Conservation (phyloP, 805 yeast species). For the Naumovozyma castellii region DNA sequence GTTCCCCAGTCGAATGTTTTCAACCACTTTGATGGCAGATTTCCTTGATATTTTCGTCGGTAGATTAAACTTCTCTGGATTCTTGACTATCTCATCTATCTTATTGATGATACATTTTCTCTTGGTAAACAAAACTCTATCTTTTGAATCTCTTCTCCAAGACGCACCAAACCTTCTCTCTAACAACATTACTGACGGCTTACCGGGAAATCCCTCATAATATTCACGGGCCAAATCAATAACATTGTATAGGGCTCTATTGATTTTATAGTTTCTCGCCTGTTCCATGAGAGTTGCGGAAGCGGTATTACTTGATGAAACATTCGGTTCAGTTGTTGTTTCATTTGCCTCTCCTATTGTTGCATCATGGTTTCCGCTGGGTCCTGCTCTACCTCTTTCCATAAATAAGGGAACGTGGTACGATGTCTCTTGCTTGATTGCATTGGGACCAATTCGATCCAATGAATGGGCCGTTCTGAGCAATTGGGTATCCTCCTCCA, state of each 20-base stretch:
- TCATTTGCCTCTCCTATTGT: too few species aligned
- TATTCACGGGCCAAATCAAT: conserved; percentile 24
- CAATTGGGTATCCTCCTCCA: neutral
- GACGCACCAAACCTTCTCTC: conserved; percentile 24
- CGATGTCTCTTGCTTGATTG: neutral
- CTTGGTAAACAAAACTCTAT: conserved; percentile 23
- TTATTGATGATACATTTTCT: conserved; percentile 22
- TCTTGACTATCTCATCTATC: conserved; percentile 14
- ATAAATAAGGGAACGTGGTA: neutral
- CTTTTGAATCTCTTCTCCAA: conserved; percentile 24
- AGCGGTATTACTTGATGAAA: too few species aligned
- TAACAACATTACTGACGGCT: conserved; percentile 20
- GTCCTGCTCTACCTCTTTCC: too few species aligned
- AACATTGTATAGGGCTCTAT: conserved; percentile 20
- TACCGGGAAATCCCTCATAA: conserved; percentile 22
- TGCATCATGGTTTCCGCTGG: too few species aligned
- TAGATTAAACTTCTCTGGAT: conserved; percentile 17
- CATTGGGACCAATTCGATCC: neutral
- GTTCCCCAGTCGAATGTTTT: conserved; percentile 25
- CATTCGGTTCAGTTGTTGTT: too few species aligned
- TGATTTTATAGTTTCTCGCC: conserved; percentile 14
- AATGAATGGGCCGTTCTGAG: neutral
- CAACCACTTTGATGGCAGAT: conserved; percentile 20
- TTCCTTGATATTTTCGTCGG: conserved; percentile 12
- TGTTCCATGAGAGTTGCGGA: conserved; percentile 1